Percentiles rank a stretch among this genome's conserved stretches.
Conservation (phyloP, 371 early-diverging fungal species). For the Mucor piriformis region DNA sequence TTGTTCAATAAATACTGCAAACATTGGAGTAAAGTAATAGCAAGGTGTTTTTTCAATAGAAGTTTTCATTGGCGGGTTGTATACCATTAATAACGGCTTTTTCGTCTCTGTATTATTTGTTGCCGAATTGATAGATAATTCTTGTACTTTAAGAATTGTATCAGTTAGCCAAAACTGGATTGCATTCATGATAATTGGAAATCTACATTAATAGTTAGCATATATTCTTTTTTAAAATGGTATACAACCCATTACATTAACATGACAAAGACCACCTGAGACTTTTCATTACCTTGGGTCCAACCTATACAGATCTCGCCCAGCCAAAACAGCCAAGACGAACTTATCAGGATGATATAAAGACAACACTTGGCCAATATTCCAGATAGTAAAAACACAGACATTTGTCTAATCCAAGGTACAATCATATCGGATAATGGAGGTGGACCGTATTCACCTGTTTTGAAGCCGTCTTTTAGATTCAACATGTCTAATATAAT, state of each 20-base stretch:
- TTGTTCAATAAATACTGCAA: conserved; percentile 18
- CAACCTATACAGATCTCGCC: conserved; percentile 38
- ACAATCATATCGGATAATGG: conserved; percentile 17
- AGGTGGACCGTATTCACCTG: conserved; percentile 33
- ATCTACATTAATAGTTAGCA: conserved; percentile 16
- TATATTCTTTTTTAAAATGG: background rate
- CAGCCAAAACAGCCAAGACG: conserved; percentile 33
- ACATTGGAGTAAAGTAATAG: conserved; percentile 7
- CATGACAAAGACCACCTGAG: conserved; percentile 52
- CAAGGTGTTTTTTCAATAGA: background rate
- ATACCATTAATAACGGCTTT: background rate
- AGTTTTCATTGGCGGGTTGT: background rate
- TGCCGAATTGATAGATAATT: background rate
- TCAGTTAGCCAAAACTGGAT: conserved; percentile 72
- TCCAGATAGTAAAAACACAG: conserved; percentile 35
- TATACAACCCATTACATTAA: conserved; percentile 32
- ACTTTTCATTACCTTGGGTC: conserved; percentile 22
- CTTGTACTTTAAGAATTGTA: conserved; percentile 54
- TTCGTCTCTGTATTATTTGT: background rate
- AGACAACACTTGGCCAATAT: conserved; percentile 39
- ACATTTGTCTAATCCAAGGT: conserved; percentile 35
- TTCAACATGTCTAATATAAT: conserved; percentile 15
- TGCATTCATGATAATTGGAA: conserved; percentile 67
- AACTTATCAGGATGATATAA: conserved; percentile 30
- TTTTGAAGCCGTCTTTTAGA: conserved; percentile 11